A percentile compares a stretch with the other conserved stretches of the same genome.
These are phyloP conservation scores for Prunus fruticosa DNA, from an alignment of 306 rosid species.

Conservation along the genomic window DNA sequence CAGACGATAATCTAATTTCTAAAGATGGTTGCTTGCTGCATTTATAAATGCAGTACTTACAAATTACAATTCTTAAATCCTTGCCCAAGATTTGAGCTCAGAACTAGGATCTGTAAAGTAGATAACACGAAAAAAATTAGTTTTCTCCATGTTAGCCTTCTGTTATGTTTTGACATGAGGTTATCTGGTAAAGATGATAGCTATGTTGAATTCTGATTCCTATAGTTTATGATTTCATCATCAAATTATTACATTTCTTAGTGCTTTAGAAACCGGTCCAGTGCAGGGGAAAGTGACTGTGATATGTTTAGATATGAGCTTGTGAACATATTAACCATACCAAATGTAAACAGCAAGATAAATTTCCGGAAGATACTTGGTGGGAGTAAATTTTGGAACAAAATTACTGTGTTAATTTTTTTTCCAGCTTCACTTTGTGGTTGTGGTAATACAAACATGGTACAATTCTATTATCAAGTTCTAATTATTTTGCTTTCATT, in stretches of 20 bases:
- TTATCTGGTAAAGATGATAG: not conserved
- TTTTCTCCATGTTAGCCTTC: not conserved
- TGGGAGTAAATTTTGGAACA: no score
- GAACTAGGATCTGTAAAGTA: not conserved
- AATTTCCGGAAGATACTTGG: no score
- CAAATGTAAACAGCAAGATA: no score
- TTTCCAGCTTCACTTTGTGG: no score
- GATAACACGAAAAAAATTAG: no score
- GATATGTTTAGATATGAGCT: not conserved
- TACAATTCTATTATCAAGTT: not conserved
- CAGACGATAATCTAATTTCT: no score
- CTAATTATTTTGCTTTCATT: not conserved
- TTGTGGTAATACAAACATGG: no score
- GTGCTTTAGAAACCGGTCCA: not conserved
- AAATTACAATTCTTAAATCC: not conserved
- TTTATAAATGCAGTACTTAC: not conserved
- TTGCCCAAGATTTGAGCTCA: not conserved
- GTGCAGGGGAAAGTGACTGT: not conserved
- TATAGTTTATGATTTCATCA: no score
- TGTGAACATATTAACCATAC: not conserved
- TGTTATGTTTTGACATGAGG: not conserved
- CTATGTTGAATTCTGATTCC: not conserved
- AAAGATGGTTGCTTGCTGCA: not conserved
- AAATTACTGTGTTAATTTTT: no score
- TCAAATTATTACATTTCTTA: not conserved